A percentile compares a stretch with the other conserved stretches of the same genome.
Evolutionary conservation across 2,329 filamentous ascomycete genomes (phyloP).

Genomic region (Aureobasidium musti): DNA sequence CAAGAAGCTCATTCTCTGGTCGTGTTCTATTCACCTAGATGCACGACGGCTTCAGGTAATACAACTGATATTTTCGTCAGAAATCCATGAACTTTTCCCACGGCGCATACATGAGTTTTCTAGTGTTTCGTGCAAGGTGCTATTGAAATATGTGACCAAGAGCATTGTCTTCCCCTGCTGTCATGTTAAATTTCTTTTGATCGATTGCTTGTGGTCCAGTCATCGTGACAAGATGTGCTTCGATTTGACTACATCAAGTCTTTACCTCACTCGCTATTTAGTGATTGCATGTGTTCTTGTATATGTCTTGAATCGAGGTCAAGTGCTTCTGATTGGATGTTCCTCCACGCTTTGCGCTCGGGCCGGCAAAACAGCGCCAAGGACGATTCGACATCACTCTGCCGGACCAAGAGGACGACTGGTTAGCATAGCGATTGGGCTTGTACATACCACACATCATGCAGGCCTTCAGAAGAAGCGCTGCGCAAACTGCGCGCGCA

Average conservation of each 20-base stretch:
- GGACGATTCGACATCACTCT: slow-evolving; percentile 21
- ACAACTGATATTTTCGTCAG: not conserved
- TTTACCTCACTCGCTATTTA: not conserved
- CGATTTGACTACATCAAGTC: not conserved
- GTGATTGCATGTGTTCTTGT: not conserved
- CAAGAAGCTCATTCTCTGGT: not conserved
- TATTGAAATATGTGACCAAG: not conserved
- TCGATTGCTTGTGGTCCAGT: not conserved
- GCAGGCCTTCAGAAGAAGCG: slow-evolving; percentile 51
- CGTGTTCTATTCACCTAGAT: not conserved
- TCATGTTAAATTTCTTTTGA: not conserved
- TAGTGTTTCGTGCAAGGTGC: not conserved
- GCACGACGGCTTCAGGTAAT: not conserved
- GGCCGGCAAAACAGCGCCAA: slow-evolving; percentile 14
- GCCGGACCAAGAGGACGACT: slow-evolving; percentile 13
- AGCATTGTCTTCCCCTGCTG: not conserved
- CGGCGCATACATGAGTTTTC: not conserved
- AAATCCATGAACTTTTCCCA: not conserved
- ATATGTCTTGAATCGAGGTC: not conserved
- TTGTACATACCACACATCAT: slow-evolving; percentile 38
- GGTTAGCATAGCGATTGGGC: slow-evolving; percentile 4
- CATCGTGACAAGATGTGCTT: not conserved
- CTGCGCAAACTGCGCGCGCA: slow-evolving; percentile 43
- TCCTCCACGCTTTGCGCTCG: slow-evolving; percentile 6
- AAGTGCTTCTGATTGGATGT: slow-evolving; percentile 10